These are phyloP conservation scores for Sclerotinia minor DNA, from an alignment of 2,329 filamentous ascomycete genomes.

Conservation along the genomic window DNA sequence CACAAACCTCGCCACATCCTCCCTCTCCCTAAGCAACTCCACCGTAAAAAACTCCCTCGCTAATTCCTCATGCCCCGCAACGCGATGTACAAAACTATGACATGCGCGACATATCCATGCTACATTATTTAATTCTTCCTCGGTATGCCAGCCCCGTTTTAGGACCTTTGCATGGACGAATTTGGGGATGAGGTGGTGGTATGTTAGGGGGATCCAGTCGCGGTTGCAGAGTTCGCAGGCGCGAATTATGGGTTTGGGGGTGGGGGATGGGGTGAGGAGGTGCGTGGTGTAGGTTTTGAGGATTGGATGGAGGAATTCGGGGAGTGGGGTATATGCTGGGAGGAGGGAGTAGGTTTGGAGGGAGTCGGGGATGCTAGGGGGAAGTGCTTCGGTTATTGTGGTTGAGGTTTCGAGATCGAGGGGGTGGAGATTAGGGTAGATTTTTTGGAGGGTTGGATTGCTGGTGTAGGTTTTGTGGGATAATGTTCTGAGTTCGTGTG, in stretches of 20 bases:
- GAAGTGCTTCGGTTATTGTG: slow-evolving; percentile 53
- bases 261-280: slow-evolving; percentile 61
- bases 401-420: slow-evolving; percentile 46
- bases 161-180: slow-evolving; percentile 73
- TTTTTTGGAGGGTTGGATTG: slow-evolving; percentile 50
- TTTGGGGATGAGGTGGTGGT: slow-evolving; percentile 84
- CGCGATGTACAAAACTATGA: slow-evolving; percentile 77
- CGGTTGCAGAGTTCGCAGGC: slow-evolving; percentile 77
- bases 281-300: slow-evolving; percentile 62
- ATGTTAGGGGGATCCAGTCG: slow-evolving; percentile 73
- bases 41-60: slow-evolving; percentile 72
- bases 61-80: slow-evolving; percentile 75
- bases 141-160: slow-evolving; percentile 76
- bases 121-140: slow-evolving; percentile 74
- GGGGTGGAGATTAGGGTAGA: slow-evolving; percentile 51
- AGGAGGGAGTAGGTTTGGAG: slow-evolving; percentile 65
- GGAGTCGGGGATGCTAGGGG: slow-evolving; percentile 64
- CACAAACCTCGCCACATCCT: slow-evolving; percentile 71
- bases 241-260: slow-evolving; percentile 53
- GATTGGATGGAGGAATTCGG: slow-evolving; percentile 61
- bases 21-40: slow-evolving; percentile 66
- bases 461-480: slow-evolving; percentile 59
- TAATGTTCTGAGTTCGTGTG: slow-evolving; percentile 59
- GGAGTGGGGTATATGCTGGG: slow-evolving; percentile 47
- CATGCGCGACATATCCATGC: slow-evolving; percentile 86